Evolutionary conservation across 345 rosid species (phyloP), one percentile per base, ranked within the genome.

Genomic region (Aquilaria malaccensis): DNA sequence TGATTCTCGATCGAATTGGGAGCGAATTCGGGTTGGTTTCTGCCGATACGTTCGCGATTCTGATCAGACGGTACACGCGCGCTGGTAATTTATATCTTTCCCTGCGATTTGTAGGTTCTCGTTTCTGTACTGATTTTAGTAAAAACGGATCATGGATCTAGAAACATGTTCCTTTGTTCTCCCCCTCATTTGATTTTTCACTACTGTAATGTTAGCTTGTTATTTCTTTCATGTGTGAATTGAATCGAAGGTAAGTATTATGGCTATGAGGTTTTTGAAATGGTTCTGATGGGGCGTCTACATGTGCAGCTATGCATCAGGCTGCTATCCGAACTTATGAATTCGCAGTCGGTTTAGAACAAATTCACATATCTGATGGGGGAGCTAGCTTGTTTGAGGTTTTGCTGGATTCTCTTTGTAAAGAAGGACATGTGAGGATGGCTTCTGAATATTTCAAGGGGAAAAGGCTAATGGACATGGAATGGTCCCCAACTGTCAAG

Each of bases 51-150:
- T 79, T 88, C 63, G 79, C 78, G 10, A 66, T 82, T 63, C 67
- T 94, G 63, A 88, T 94, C 76, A 77, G 96, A 82, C 88, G 96
- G 62, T 90, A 79, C 63, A 63, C 87, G 71, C 87, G 89, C 10
- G 92, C 92, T 58, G 97, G 98, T 89, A 81, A 65, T 22, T 55
- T 50, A 52, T 30, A 37, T 62, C 43, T 9, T 4, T 37, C 4
- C 43, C 7, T 37, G 43, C 1, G 43, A 37, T 22, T 22, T 22
- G 22, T 22, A 22, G 22, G 22, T 22, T 22, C 22, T 22, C 22
- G 22, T 22, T 22, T 22, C 22, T 22, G 22, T 22, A 22, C 22
- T 22, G 22, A 22, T 4, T 37, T 4, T 37, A 37, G 43, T 3
- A 37, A 9, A 37, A 37, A 37, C 43, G 5, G 7, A 37, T 37